Base-by-base conservation (phyloP, 2,329 filamentous ascomycete species). In the Lachnellula hyalina region DNA sequence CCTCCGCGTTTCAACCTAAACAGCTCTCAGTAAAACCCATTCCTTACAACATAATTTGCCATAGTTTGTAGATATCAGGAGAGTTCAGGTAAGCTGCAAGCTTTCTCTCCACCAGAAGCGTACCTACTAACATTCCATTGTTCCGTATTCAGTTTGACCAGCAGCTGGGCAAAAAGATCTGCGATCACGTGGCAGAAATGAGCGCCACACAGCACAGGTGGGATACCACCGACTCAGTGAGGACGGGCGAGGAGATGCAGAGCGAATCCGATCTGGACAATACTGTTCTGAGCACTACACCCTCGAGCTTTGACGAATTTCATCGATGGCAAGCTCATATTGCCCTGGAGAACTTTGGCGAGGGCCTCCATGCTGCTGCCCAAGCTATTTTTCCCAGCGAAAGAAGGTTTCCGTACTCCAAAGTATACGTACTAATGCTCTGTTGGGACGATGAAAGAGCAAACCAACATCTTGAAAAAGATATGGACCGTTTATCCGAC, bases 371-470 rank as follows among this genome's bases (percentile, higher is more conserved):
- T 23, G 57, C 58, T 17, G 60, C 63, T 15, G 59, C 61, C 12
- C 57, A 55, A 41, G 63, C 63, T 0, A 52, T 64, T 4, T 64
- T 63, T 34, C 61, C 62, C 28, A 52, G 41, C 9, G 48, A 55
- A 21, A 47, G 21, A 19, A 41, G 54, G 23, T 51, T 53, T 40
- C 45, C 49, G 19, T 65, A 65, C 48, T 47, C 51, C 9, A 60
- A 58, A 44, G 62, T 63, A 8, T 55, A 60, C 51, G 63, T 64
- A 17, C 49, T 65, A 21, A 47, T 65, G 51, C 32, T 61, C n/a
- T 52, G 44, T 32, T 64, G 61, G 61, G 59, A 52, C 14, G 56
- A 60, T 32, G 59, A 61, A 34, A 56, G 59, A 19, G 41, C 50
- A 15, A 44, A 55, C 8, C 42, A 52, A 15, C 48, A 54, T 3